Evolutionary conservation across 1,139 yeast species (phyloP), one percentile per base, ranked within the genome.

Genomic region (Nakaseomyces bracarensis): DNA sequence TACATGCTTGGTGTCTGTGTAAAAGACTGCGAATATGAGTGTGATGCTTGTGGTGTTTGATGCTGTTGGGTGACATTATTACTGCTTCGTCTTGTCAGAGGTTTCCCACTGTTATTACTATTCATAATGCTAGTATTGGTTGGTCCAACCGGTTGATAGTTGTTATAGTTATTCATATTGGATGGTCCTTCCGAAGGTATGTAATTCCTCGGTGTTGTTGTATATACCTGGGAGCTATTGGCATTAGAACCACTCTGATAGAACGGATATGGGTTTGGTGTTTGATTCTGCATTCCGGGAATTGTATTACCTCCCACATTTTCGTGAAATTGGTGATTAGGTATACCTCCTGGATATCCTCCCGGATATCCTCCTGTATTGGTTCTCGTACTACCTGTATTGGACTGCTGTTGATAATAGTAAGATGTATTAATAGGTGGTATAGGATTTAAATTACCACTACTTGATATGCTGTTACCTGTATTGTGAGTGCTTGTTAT

Each of bases 1-100:
- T 30, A 30, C 34, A 30, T 30, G 34, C 34, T 30, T 30, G 23
- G 34, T 7, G 34, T 7, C 14, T 30, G 34, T 6, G 34, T 30
- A 30, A 19, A 30, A 6, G 34, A 30, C 21, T 30, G 34, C 9
- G 34, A 30, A 30, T 30, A 30, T 30, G 34, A 18, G 34, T 16
- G 16, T 8, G 34, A 30, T 30, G 34, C 34, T 9, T 7, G 34
- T 18, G 21, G 21, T 30, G 21, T 9, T 19, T 30, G 34, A 30
- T 30, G 34, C 34, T 30, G 34, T 30, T 30, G 21, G 16, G 22
- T 10, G 6, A 18, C 18, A 19, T 30, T 30, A 18, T 18, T 30
- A 30, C 34, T 30, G 13, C 22, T 30, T 11, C 18, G 34, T 18
- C 22, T 3, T 30, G 34, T 18, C 3, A 30, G 34, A 3, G 34